Evolutionary conservation across 257 asterid genomes (phyloP), one percentile per base, ranked within the genome.

Genomic region (Leptodermis oblonga): DNA sequence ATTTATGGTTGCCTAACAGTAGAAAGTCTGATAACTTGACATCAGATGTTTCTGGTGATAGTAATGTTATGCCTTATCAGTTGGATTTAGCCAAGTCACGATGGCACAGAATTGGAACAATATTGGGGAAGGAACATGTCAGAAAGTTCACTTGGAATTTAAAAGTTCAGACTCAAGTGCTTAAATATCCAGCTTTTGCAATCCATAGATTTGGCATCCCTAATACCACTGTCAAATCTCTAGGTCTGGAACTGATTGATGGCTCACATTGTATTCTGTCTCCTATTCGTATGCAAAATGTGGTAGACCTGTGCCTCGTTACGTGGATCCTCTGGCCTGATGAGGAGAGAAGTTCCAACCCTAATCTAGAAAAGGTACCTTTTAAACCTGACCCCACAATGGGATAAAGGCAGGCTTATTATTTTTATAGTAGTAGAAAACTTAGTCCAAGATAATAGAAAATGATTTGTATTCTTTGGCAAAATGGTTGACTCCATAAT

Each of bases 261-360:
- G 80, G 83, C 70, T 77, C 85, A 33, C 79, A 83, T 76, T 81
- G 75, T 77, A 77, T 87, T 86, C 78, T 93, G 69, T 67, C 88
- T 62, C 83, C 95, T 43, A 68, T 84, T 78, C 77, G 74, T 45
- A 66, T 88, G 72, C 81, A 84, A 77, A 77, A 74, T 78, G 86
- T 86, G 52, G 78, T 90, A 77, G 99, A 93, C 76, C 68, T 90
- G 82, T 79, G 85, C 66, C 77, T 90, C 64, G 87, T 81, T 53
- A 85, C 92, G 52, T 93, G 99, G 99, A 87, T 87, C 69, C 95
- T 93, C 74, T 88, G 96, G 55, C 99, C 99, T 67, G 98, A 92
- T 81, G 96, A 88, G 80, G 98, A 85, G 86, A 90, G 75, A 85
- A 86, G 94, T 74, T 88, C 97, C 61, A 74, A 53, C 74, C 96